Conservation (phyloP, 228 moss, liverwort and hornwort species). For the Sphagnum magellanicum region DNA sequence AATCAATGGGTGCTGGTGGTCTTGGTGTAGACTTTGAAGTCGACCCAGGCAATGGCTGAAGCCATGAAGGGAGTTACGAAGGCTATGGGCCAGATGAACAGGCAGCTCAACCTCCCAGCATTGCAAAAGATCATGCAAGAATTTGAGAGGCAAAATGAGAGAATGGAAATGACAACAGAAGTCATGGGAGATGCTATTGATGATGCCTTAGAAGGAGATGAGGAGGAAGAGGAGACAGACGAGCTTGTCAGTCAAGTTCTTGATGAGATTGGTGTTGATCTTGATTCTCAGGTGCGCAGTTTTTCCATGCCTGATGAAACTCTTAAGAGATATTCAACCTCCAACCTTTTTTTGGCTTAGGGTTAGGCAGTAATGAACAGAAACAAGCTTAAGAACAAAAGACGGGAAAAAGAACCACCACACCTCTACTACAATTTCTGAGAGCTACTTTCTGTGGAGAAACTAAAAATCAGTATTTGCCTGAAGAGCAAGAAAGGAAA, state of each 20-base stretch:
- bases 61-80: constrained; percentile 99
- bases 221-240: constrained; percentile 96
- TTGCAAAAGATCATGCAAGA: constrained; percentile 96
- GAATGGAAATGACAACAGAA: constrained; percentile 98
- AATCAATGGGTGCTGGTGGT: no score
- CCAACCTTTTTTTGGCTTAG: no score
- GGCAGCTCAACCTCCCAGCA: constrained; percentile 92
- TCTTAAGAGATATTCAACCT: no score
- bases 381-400: no score
- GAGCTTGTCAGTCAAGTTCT: constrained; percentile 98
- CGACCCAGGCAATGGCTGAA: constrained; percentile 96
- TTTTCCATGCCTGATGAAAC: background rate
- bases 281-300: constrained; percentile 72
- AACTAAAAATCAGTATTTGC: no score
- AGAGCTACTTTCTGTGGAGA: no score
- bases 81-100: constrained; percentile 99
- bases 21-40: constrained; percentile 75
- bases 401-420: no score
- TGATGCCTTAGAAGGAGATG: constrained; percentile 98
- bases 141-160: constrained; percentile 94
- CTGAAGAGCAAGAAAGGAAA: no score
- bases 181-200: constrained; percentile 99
- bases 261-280: constrained; percentile 92
- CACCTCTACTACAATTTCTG: no score
- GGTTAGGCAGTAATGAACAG: no score